phyloP scores from a whole-genome alignment of 2,329 filamentous ascomycete species.

The Cladosporium sp. region DNA sequence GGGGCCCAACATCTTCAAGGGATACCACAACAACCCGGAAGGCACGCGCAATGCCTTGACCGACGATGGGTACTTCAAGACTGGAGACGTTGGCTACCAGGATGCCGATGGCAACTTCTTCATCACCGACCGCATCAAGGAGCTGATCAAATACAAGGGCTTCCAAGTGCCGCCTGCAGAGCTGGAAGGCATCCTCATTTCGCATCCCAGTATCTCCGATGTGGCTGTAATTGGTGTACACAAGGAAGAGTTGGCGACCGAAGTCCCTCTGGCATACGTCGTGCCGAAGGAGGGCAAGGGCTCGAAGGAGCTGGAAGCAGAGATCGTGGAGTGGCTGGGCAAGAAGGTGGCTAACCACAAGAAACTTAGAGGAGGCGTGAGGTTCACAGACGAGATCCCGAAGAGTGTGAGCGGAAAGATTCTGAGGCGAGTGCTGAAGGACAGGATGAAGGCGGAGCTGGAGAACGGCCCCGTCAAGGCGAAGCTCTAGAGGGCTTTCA shows the following conservation, averaged over 20 bases:
- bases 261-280: conserved; percentile 42
- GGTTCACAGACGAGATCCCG: conserved; percentile 42
- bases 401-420: conserved; percentile 46
- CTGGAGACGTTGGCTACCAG: conserved; percentile 77
- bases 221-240: conserved; percentile 42
- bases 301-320: conserved; percentile 30
- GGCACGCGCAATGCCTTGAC: conserved; percentile 67
- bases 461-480: conserved; percentile 28
- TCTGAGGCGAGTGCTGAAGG: conserved; percentile 39
- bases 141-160: conserved; percentile 54
- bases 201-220: conserved; percentile 38
- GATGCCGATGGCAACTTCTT: conserved; percentile 75
- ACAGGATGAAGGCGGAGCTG: conserved; percentile 38
- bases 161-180: conserved; percentile 46
- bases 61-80: conserved; percentile 78
- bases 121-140: conserved; percentile 79
- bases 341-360: conserved; percentile 44
- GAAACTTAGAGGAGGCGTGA: conserved; percentile 40
- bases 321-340: conserved; percentile 39
- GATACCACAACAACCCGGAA: conserved; percentile 68
- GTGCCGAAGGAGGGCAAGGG: conserved; percentile 33
- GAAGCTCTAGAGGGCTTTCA: conserved; percentile 31
- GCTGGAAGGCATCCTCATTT: conserved; percentile 39
- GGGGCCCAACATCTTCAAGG: conserved; percentile 74
- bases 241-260: conserved; percentile 40